These are phyloP conservation scores for Pseudogymnoascus sp. DNA, from an alignment of 2,329 filamentous ascomycete genomes.

Conservation along the genomic window DNA sequence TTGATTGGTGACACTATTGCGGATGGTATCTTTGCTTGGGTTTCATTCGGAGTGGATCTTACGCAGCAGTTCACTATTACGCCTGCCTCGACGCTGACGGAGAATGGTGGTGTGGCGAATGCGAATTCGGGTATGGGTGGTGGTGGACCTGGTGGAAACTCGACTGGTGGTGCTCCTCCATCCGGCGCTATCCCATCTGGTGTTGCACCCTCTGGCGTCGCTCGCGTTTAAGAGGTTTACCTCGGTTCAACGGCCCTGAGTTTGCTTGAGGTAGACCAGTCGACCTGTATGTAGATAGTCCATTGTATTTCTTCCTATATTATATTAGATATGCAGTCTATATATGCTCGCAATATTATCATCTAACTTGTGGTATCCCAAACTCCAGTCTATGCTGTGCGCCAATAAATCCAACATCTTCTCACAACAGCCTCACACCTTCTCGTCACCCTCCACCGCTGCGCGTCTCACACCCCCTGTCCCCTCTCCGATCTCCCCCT, in stretches of 20 bases:
- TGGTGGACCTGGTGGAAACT: background rate
- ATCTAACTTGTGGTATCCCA: background rate
- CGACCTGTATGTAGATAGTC: background rate
- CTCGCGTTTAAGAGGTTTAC: background rate
- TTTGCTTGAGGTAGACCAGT: background rate
- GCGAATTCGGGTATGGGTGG: background rate
- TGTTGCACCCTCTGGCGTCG: background rate
- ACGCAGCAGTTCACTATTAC: background rate
- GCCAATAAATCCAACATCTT: background rate
- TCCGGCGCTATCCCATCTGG: background rate
- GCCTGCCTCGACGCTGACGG: background rate
- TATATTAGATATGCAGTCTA: background rate
- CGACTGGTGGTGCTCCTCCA: background rate
- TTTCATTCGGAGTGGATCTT: constrained; percentile 42
- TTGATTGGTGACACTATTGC: constrained; percentile 45
- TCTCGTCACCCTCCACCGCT: background rate
- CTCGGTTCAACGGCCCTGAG: background rate
- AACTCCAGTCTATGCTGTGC: background rate
- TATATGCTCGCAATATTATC: background rate
- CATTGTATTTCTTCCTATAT: background rate
- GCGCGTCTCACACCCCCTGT: background rate
- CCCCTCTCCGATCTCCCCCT: background rate
- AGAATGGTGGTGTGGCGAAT: background rate
- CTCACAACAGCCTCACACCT: too few relatives aligned
- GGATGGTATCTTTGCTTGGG: constrained; percentile 51